phyloP scores from a whole-genome alignment of 148 eudicot species.

The Camellia japonica region DNA sequence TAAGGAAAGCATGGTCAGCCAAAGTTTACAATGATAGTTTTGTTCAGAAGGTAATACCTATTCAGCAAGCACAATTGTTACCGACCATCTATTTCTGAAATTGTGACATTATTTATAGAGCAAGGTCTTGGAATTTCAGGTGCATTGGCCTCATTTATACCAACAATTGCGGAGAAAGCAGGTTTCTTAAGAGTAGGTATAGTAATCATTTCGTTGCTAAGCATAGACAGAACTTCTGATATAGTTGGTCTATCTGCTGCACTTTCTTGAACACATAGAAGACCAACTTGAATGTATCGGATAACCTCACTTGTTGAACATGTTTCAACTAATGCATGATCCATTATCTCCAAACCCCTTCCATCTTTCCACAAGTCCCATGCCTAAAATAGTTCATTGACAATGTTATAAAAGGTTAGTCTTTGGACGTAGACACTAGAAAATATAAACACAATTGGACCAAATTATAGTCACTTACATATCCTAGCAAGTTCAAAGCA shows the following conservation, averaged over 20 bases:
- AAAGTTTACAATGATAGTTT: not conserved
- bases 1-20: too few relatives aligned
- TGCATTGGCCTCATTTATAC: not conserved
- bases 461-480: not conserved
- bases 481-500: not conserved
- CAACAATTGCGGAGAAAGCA: not conserved
- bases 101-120: not conserved
- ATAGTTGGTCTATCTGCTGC: not conserved
- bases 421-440: not conserved
- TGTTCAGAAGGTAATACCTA: not conserved
- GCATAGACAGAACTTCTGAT: not conserved
- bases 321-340: not conserved
- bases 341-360: slow-evolving; percentile 3
- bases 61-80: not conserved
- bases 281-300: slow-evolving; percentile 13
- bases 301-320: not conserved
- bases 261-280: slow-evolving; percentile 12
- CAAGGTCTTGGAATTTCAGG: not conserved
- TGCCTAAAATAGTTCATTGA: not conserved
- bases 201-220: not conserved
- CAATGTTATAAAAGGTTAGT: not conserved
- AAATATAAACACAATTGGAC: not conserved
- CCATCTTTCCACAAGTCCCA: slow-evolving; percentile 9
- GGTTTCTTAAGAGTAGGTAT: not conserved
- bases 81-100: not conserved